These are phyloP conservation scores for Allium cepa DNA, from an alignment of 106 monocot species.

Conservation along the genomic window DNA sequence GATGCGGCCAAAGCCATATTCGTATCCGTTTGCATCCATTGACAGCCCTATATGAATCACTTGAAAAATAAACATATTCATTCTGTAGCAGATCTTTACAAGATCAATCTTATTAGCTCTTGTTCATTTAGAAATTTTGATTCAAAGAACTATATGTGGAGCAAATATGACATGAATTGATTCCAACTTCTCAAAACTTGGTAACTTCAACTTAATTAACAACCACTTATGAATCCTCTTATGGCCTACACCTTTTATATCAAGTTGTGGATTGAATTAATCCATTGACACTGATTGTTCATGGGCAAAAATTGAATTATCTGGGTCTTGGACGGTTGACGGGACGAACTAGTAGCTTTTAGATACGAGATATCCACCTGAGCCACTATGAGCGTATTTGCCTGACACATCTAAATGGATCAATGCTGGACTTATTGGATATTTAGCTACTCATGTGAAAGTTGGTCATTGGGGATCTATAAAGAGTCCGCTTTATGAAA, in stretches of 20 bases:
- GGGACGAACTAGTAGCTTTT: background rate
- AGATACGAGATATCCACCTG: constrained; percentile 1
- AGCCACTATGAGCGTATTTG: background rate
- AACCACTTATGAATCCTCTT: background rate
- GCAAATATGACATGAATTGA: too few species aligned
- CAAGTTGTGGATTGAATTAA: background rate
- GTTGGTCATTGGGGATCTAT: background rate
- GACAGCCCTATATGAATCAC: too few species aligned
- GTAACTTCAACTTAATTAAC: background rate
- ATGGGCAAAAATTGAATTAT: background rate
- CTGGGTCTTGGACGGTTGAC: background rate
- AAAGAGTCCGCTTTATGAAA: background rate
- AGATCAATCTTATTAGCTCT: too few species aligned
- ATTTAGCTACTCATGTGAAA: background rate
- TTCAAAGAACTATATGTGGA: too few species aligned
- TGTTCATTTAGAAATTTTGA: too few species aligned
- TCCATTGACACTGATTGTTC: background rate
- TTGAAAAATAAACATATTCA: too few species aligned
- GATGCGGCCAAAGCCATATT: too few species aligned
- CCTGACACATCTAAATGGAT: background rate
- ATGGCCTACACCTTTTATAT: background rate
- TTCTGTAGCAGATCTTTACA: too few species aligned
- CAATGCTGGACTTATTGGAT: constrained; percentile 9
- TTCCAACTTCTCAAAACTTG: background rate
- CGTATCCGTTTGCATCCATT: too few species aligned